These are phyloP conservation scores for Neurospora intermedia DNA, from an alignment of 495 filamentous ascomycete species.

Conservation along the genomic window DNA sequence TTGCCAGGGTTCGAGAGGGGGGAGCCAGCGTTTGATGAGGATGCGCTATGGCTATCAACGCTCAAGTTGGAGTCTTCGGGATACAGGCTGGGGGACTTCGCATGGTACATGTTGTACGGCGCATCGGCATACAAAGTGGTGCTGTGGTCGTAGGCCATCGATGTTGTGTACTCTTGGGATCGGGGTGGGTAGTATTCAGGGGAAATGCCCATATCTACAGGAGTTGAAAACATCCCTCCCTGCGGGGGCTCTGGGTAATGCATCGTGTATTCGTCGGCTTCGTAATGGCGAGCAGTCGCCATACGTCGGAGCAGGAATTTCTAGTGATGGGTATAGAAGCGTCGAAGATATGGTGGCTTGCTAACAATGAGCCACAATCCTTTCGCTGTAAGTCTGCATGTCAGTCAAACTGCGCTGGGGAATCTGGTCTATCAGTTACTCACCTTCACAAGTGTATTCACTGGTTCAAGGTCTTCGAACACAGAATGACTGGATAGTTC, in stretches of 20 bases:
- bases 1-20: slow-evolving; percentile 59
- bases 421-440: background rate
- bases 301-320: slow-evolving; percentile 2
- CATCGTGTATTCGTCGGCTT: slow-evolving; percentile 29
- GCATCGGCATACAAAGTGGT: slow-evolving; percentile 25
- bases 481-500: background rate
- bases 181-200: slow-evolving; percentile 30
- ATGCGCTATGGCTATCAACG: slow-evolving; percentile 66
- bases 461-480: background rate
- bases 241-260: slow-evolving; percentile 35
- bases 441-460: background rate
- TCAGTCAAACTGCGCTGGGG: background rate
- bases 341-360: background rate
- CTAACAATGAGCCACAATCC: background rate
- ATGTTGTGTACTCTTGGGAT: slow-evolving; percentile 27
- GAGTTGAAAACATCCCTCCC: slow-evolving; percentile 21
- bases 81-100: slow-evolving; percentile 31
- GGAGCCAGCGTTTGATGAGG: slow-evolving; percentile 74
- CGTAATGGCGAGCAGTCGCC: slow-evolving; percentile 13
- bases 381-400: background rate
- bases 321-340: background rate
- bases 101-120: slow-evolving; percentile 25
- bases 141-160: slow-evolving; percentile 28
- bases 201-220: slow-evolving; percentile 33
- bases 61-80: slow-evolving; percentile 50